Evolutionary conservation across 139 green algal species (phyloP), one percentile per base, ranked within the genome.

Genomic region (Monoraphidium neglectum): DNA sequence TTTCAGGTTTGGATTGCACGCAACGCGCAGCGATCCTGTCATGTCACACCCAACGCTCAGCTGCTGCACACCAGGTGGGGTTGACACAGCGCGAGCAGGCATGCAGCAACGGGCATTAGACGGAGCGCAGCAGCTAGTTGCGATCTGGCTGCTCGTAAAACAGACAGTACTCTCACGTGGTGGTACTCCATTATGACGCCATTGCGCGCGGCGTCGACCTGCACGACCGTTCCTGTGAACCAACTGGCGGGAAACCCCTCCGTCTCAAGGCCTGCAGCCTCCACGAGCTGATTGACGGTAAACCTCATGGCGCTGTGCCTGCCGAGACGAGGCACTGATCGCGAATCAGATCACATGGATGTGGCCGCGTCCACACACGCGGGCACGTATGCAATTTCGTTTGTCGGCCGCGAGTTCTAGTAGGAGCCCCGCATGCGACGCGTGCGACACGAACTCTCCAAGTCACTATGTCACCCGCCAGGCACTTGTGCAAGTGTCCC

Each of bases 231-330:
- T 56, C 13, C 47, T 56, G 47, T 24, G 16, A 56, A 24, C 15
- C 15, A 15, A 15, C 13, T 24, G 32, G 21, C 40, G n/a, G 68
- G 68, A 30, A 77, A 77, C 26, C 70, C 70, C 54, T 77, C 70
- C 37, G 68, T 56, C n/a, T 24, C 21, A 12, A 40, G 28, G 28
- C 70, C 70, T 26, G 56, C 54, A 13, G 68, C 70, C 70, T 77
- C 70, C 54, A 77, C 70, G 2, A 67, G 56, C 70, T 77, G 68
- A n/a, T n/a, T n/a, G n/a, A n/a, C n/a, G n/a, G n/a, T n/a, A n/a
- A n/a, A n/a, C n/a, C n/a, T n/a, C n/a, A n/a, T n/a, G n/a, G n/a
- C n/a, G n/a, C n/a, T n/a, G n/a, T n/a, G n/a, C n/a, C n/a, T n/a
- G n/a, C n/a, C n/a, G n/a, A n/a, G n/a, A n/a, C n/a, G n/a, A n/a